Evolutionary conservation across 2,329 filamentous ascomycete genomes (phyloP), one percentile per base, ranked within the genome.

Genomic region (Phaeosphaeriaceae sp.): DNA sequence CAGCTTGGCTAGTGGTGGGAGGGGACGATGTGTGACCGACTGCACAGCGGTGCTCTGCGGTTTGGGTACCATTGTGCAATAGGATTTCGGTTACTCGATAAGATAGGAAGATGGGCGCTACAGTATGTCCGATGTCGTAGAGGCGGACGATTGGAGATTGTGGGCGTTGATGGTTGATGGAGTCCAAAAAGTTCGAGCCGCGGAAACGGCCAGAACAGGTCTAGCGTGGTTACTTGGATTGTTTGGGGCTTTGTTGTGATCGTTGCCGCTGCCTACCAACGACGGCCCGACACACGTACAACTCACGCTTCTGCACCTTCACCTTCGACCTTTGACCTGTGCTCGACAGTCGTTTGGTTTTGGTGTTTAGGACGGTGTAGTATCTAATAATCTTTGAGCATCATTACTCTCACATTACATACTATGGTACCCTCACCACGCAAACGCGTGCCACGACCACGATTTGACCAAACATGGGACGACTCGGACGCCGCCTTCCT

Each of bases 1-100:
- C 49, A 90, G 80, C 66, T 86, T 84, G 4, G 78, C 81, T 3
- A 86, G 77, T 16, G 83, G 83, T 30, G 83, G 83, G 12, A 86
- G 77, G 55, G 79, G 79, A 32, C 80, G 77, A 50, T 74, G 70
- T 18, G 73, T 74, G 57, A 64, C 66, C 48, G 73, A 68, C 56
- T 70, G 68, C 23, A 65, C 58, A 46, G 69, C 56, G 32, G 57
- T 52, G 39, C 63, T 63, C 40, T 71, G 66, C 12, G 70, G 70
- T 48, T 73, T 73, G 3, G 70, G 70, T 4, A 72, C 69, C 70
- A 74, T 74, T 28, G 44, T 56, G 61, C 20, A 39, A 16, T 42
- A n/a, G 33, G 41, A 7, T 46, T 12, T 30, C 28, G 23, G 44
- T 18, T 41, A 45, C 20, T 46, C 2, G 42, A 39, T 40, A 49